Percentiles rank a stretch among this genome's conserved stretches.
phyloP scores from a whole-genome alignment of 495 filamentous ascomycete species.

The Parmelia sp. region DNA sequence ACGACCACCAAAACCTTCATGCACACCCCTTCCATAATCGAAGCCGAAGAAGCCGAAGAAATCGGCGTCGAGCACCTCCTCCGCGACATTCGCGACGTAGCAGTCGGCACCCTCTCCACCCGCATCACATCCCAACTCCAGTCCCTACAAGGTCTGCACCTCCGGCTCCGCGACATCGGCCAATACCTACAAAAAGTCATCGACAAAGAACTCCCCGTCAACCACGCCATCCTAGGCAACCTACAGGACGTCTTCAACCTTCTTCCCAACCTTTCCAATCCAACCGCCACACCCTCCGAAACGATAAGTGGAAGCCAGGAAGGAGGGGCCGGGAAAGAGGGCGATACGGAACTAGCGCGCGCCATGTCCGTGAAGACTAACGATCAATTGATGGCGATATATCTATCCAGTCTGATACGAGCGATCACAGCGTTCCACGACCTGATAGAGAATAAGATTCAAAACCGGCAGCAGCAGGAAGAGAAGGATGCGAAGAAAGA shows the following conservation, averaged over 20 bases:
- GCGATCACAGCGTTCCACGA: constrained; percentile 99
- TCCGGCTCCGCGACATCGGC: constrained; percentile 91
- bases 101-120: constrained; percentile 95
- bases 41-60: constrained; percentile 97
- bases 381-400: constrained; percentile 97
- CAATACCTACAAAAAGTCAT: constrained; percentile 94
- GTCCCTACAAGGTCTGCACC: constrained; percentile 91
- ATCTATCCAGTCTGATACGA: constrained; percentile 89
- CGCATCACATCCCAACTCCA: constrained; percentile 96
- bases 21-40: constrained; percentile 98
- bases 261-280: constrained; percentile 89
- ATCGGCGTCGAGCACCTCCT: constrained; percentile 98
- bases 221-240: constrained; percentile 95
- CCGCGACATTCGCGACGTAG: constrained; percentile 95
- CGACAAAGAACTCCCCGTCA: constrained; percentile 84
- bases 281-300: constrained; percentile 48
- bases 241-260: constrained; percentile 99
- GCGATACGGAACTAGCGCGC: constrained; percentile 76
- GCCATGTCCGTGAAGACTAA: constrained; percentile 99
- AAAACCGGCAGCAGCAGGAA: constrained; percentile 94
- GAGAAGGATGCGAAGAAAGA: constrained; percentile 84
- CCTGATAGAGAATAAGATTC: constrained; percentile 99
- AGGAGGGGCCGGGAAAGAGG: constrained; percentile 31
- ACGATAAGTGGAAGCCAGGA: constrained; percentile 10
- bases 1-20: constrained; percentile 97